Evolutionary conservation across 2,329 filamentous ascomycete species (phyloP), one percentile per base, ranked within the genome.

Genomic region (Aspergillus sp.): DNA sequence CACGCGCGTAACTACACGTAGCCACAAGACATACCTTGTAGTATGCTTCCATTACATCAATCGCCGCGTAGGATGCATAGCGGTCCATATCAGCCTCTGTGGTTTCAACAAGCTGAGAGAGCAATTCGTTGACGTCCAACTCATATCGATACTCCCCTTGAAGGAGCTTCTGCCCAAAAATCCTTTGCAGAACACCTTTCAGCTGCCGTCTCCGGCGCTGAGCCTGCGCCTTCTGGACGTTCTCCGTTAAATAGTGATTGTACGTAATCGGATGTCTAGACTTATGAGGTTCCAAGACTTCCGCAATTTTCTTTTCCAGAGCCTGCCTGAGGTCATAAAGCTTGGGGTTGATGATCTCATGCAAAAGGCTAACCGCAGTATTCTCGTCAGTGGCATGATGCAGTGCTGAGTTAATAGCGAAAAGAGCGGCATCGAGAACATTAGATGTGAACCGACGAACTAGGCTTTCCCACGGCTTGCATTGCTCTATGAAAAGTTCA

Each of bases 401-500:
- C 7, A 64, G 44, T 8, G 60, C 50, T 2, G 46, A 42, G 2
- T 48, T 22, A 2, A 69, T 40, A 30, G 69, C 64, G 3, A 42
- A 35, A 19, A 48, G 44, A 26, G 58, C 57, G 1, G 48, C 43
- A 0, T 41, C 29, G 24, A 57, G 50, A 20, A 71, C 50, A 0
- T 37, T 50, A 3, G 52, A 40, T 24, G 68, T 52, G 33, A 68
- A 63, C 0, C 39, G 26, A 2, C 26, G 34, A 2, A 53, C 59
- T 3, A 70, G 61, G 0, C 35, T 17, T 26, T 63, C 50, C 78
- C 75, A 82, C 0, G 67, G 68, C 5, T 43, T 34, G 0, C 68
- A 75, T 36, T 82, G 75, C 28, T 78, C 67, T 13, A 57, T 57
- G 46, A 82, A 82, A 0, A 83, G 49, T 14, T 79, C 69, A 0